Percentiles rank a stretch among this genome's conserved stretches.
Evolutionary conservation across 768 basidiomycete species (phyloP).

Genomic region (Podaxis carcinomalis): DNA sequence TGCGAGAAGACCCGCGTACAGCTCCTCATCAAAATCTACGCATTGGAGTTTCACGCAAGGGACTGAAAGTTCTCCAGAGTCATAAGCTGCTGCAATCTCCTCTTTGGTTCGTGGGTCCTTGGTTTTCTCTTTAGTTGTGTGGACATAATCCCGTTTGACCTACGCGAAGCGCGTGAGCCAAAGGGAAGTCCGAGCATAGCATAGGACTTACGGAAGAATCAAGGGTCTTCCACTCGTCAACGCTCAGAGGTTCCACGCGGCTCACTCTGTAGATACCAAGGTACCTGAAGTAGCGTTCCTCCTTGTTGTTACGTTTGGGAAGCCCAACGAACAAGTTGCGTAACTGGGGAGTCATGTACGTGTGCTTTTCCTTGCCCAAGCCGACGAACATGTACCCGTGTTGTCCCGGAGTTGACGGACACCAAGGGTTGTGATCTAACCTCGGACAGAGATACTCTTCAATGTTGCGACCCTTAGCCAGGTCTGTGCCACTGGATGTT

Average conservation of each 20-base stretch:
- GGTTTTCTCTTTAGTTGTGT: constrained; percentile 36
- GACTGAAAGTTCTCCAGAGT: constrained; percentile 35
- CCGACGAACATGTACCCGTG: constrained; percentile 58
- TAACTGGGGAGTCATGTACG: constrained; percentile 34
- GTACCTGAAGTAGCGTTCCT: constrained; percentile 35
- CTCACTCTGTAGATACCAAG: constrained; percentile 41
- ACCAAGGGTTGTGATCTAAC: constrained; percentile 51
- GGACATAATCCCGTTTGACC: constrained; percentile 31
- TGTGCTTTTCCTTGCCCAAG: constrained; percentile 39
- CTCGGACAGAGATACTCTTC: constrained; percentile 46
- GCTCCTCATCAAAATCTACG: constrained; percentile 37
- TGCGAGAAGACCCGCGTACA: constrained; percentile 27
- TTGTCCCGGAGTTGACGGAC: constrained; percentile 40
- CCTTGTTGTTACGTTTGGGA: constrained; percentile 19
- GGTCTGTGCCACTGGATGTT: constrained; percentile 19
- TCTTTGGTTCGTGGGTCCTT: constrained; percentile 27
- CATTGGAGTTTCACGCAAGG: constrained; percentile 48
- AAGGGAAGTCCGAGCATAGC: neutral
- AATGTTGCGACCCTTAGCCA: constrained; percentile 29
- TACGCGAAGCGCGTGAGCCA: constrained; percentile 12
- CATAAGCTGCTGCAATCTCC: constrained; percentile 39
- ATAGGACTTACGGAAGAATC: constrained; percentile 29
- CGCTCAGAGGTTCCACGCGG: constrained; percentile 35
- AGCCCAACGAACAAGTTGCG: constrained; percentile 44
- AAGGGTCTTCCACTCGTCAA: constrained; percentile 45